Evolutionary conservation across 2,329 filamentous ascomycete species (phyloP).

Genomic region (Epichloe scottii): DNA sequence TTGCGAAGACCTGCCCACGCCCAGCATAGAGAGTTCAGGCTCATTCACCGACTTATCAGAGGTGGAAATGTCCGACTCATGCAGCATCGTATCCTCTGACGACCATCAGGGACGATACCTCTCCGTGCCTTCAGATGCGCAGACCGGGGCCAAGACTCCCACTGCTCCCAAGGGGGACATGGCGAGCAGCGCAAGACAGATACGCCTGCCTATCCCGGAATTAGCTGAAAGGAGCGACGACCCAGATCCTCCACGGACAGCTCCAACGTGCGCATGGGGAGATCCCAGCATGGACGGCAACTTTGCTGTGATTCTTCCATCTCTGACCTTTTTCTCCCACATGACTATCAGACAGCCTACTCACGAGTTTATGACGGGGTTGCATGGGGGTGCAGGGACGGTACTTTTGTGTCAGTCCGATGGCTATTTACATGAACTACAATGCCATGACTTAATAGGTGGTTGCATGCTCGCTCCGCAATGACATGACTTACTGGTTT

Average conservation of each 20-base stretch:
- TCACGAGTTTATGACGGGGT: background rate
- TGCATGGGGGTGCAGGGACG: background rate
- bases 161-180: constrained; percentile 14
- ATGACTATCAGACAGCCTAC: background rate
- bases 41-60: constrained; percentile 23
- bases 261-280: background rate
- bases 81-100: constrained; percentile 27
- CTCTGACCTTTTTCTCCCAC: background rate
- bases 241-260: background rate
- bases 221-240: constrained; percentile 6
- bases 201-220: constrained; percentile 15
- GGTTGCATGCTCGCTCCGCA: too few relatives aligned
- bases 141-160: constrained; percentile 28
- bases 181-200: constrained; percentile 8
- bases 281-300: background rate
- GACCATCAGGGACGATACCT: constrained; percentile 11
- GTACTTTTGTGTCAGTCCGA: background rate
- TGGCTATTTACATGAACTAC: background rate
- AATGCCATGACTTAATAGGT: too few relatives aligned
- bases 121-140: constrained; percentile 13
- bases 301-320: background rate
- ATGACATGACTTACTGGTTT: too few relatives aligned
- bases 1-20: constrained; percentile 24
- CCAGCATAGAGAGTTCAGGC: constrained; percentile 27
- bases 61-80: constrained; percentile 37